Conservation (phyloP, 169 alveolate species). For the Plasmodium chabaudi region DNA sequence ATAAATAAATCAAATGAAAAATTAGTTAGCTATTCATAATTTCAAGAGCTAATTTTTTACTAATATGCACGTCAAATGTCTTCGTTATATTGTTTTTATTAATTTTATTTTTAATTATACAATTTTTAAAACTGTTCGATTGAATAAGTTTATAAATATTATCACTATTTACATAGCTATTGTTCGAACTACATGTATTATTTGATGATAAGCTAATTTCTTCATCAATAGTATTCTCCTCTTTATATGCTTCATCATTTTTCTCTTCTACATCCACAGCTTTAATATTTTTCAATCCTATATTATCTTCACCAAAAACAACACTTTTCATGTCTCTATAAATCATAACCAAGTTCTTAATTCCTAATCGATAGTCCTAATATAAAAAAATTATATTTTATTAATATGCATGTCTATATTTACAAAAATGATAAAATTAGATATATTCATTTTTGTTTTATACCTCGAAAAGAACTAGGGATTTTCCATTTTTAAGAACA, state of each 20-base stretch:
- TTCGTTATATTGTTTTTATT: conserved; percentile 1
- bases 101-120: conserved; percentile 21
- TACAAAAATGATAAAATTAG: not conserved
- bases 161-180: conserved; percentile 36
- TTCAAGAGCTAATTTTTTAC: conserved; percentile 61
- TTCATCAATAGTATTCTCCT: not conserved
- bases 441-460: not conserved
- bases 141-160: conserved; percentile 54
- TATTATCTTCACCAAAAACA: conserved; percentile 9
- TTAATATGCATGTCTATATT: not conserved
- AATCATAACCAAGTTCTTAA: conserved; percentile 34
- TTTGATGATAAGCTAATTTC: not conserved
- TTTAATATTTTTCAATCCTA: conserved; percentile 19
- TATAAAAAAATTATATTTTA: conserved; percentile 2
- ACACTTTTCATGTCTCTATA: conserved; percentile 48
- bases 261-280: not conserved
- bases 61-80: conserved; percentile 42
- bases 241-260: not conserved
- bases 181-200: not conserved
- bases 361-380: conserved; percentile 42
- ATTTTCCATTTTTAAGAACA: conserved; percentile 22
- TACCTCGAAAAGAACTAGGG: conserved; percentile 57
- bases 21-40: conserved; percentile 49
- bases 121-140: conserved; percentile 29
- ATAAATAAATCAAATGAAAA: conserved; percentile 19